Percentiles rank a stretch among this genome's conserved stretches.
Evolutionary conservation across 2,329 filamentous ascomycete species (phyloP).

Genomic region (Lachnellula hyalina): DNA sequence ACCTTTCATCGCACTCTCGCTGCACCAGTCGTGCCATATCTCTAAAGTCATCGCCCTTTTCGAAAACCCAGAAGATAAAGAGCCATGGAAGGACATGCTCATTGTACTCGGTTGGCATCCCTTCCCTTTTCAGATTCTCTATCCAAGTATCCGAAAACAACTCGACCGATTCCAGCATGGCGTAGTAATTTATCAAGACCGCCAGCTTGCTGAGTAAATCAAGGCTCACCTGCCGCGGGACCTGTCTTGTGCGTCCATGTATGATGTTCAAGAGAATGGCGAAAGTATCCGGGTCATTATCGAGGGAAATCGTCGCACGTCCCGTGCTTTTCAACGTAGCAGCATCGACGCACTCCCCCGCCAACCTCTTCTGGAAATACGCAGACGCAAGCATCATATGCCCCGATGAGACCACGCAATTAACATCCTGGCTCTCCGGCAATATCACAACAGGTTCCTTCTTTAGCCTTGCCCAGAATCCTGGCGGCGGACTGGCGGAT

Average conservation of each 20-base stretch:
- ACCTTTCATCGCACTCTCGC: slow-evolving; percentile 17
- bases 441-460: slow-evolving; percentile 1
- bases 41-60: slow-evolving; percentile 15
- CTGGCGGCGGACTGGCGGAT: slow-evolving; percentile 18
- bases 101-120: slow-evolving; percentile 16
- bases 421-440: slow-evolving; percentile 2
- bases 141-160: slow-evolving; percentile 40
- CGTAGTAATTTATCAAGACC: slow-evolving; percentile 39
- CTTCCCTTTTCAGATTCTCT: slow-evolving; percentile 19
- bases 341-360: slow-evolving; percentile 10
- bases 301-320: slow-evolving; percentile 13
- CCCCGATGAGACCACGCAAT: slow-evolving; percentile 19
- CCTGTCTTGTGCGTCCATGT: slow-evolving; percentile 37
- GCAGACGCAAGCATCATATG: slow-evolving; percentile 23
- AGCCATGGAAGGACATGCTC: slow-evolving; percentile 16
- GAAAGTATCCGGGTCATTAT: slow-evolving; percentile 34
- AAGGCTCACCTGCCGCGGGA: slow-evolving; percentile 35
- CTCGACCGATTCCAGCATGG: slow-evolving; percentile 39
- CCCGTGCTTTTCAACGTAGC: slow-evolving; percentile 8
- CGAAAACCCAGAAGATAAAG: slow-evolving; percentile 22
- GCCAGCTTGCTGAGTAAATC: slow-evolving; percentile 41
- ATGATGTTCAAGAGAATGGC: slow-evolving; percentile 41
- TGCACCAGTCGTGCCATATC: slow-evolving; percentile 18
- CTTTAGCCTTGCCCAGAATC: slow-evolving; percentile 22
- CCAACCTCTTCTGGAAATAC: slow-evolving; percentile 15